Evolutionary conservation across 1,139 yeast genomes (phyloP), one percentile per base, ranked within the genome.

Genomic region (Geotrichum restrictum): DNA sequence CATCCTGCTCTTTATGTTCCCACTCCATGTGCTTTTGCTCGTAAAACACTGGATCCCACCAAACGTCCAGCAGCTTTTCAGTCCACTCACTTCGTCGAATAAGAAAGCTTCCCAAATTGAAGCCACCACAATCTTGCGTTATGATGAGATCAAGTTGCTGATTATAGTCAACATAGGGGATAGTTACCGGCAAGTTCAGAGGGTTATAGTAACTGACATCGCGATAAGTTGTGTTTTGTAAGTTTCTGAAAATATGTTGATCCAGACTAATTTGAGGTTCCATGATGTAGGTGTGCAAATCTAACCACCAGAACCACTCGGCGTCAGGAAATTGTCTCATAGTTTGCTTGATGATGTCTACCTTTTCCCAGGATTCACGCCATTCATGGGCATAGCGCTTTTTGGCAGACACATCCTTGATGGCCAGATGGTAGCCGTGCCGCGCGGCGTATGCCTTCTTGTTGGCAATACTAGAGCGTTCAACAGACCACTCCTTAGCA

Each of bases 221-320:
- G 64, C 98, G 78, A 61, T 83, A 83, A 4, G 95, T 83, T 49
- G 81, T 76, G 59, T 82, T 81, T 57, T 83, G 83, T 56, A 91
- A 71, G 58, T 83, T 72, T 62, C 80, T 75, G 64, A 91, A 81
- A 53, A 93, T 79, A 63, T 87, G 96, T 24, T 80, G 77, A 66
- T 91, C 96, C 60, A 93, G 76, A 29, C 89, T 81, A 51, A 82
- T 72, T 59, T 85, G 84, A 0, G 98, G 98, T 65, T 93, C 98
- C 97, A 93, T 93, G 62, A 93, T 93, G 67, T 83, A 85, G 0
- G 98, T 91, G 68, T 91, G 96, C 59, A 88, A 74, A 68, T 93
- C 98, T 57, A 93, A 73, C 98, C 98, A 93, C 98, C 98, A 93
- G 69, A 93, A 93, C 98, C 98, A 93, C 68, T 93, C 96, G 19